A percentile compares a stretch with the other conserved stretches of the same genome.
Conservation (phyloP, 2,329 filamentous ascomycete genomes). For the Dactylellina drechsleri region DNA sequence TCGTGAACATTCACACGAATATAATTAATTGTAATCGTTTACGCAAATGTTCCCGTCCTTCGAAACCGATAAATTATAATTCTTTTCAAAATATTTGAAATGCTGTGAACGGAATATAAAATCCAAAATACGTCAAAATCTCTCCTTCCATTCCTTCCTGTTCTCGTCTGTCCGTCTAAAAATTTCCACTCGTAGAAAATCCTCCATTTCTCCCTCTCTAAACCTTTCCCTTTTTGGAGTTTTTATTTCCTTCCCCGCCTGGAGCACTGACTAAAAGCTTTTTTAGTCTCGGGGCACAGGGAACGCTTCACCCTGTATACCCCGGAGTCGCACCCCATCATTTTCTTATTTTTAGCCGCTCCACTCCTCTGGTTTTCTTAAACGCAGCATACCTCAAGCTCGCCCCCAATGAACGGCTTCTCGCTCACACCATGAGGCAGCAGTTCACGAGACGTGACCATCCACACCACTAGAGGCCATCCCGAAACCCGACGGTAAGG, state of each 20-base stretch:
- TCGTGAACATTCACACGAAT: not conserved
- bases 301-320: conserved; percentile 43
- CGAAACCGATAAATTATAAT: conserved; percentile 13
- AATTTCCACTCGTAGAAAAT: conserved; percentile 51
- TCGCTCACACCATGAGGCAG: conserved; percentile 46
- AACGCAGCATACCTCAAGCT: conserved; percentile 15
- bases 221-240: conserved; percentile 42
- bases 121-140: conserved; percentile 17
- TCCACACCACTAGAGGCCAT: conserved; percentile 39
- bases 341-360: conserved; percentile 52
- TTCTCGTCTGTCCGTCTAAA: conserved; percentile 35
- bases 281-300: conserved; percentile 52
- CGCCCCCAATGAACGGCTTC: conserved; percentile 37
- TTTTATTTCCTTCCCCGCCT: conserved; percentile 30
- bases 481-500: conserved; percentile 54
- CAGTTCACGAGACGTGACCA: conserved; percentile 52
- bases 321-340: conserved; percentile 4
- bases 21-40: conserved; percentile 34
- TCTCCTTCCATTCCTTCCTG: conserved; percentile 55
- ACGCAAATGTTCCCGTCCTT: conserved; percentile 20
- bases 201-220: conserved; percentile 15
- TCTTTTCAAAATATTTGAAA: conserved; percentile 11
- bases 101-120: conserved; percentile 52
- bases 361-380: conserved; percentile 29
- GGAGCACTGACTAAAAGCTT: not conserved